Percentiles rank a stretch among this genome's conserved stretches.
These are phyloP conservation scores for Neurospora sp. DNA, from an alignment of 495 filamentous ascomycete species.

Conservation along the genomic window DNA sequence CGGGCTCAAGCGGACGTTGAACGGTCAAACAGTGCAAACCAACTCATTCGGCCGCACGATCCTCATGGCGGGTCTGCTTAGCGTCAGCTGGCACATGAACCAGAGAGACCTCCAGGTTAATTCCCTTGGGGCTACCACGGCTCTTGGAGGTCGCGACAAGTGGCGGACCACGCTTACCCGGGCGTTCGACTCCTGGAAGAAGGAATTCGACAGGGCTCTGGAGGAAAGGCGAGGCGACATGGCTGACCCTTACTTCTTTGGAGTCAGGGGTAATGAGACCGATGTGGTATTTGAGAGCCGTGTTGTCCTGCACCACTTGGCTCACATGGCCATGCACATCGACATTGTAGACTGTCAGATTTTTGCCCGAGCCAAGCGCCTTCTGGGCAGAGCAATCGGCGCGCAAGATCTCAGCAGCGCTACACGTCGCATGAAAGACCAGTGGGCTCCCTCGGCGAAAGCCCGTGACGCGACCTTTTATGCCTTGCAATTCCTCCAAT, in stretches of 20 bases:
- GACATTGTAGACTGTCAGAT: slow-evolving; percentile 97
- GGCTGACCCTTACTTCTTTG: slow-evolving; percentile 37
- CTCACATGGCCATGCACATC: slow-evolving; percentile 97
- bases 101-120: slow-evolving; percentile 92
- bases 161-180: slow-evolving; percentile 83
- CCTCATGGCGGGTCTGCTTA: slow-evolving; percentile 87
- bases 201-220: slow-evolving; percentile 83
- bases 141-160: slow-evolving; percentile 82
- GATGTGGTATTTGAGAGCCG: slow-evolving; percentile 78
- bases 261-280: slow-evolving; percentile 44
- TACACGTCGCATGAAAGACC: slow-evolving; percentile 73
- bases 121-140: slow-evolving; percentile 64
- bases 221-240: slow-evolving; percentile 26
- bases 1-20: slow-evolving; percentile 81
- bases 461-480: slow-evolving; percentile 92
- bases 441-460: slow-evolving; percentile 86
- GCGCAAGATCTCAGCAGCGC: slow-evolving; percentile 70
- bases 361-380: slow-evolving; percentile 73
- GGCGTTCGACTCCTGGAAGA: slow-evolving; percentile 92
- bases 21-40: slow-evolving; percentile 76
- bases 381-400: slow-evolving; percentile 80
- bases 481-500: slow-evolving; percentile 74
- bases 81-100: slow-evolving; percentile 96
- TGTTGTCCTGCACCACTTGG: slow-evolving; percentile 83
- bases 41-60: slow-evolving; percentile 94